A percentile compares a stretch with the other conserved stretches of the same genome.
These are phyloP conservation scores for Mycena sp. DNA, from an alignment of 1,284 basidiomycete species.

Conservation along the genomic window DNA sequence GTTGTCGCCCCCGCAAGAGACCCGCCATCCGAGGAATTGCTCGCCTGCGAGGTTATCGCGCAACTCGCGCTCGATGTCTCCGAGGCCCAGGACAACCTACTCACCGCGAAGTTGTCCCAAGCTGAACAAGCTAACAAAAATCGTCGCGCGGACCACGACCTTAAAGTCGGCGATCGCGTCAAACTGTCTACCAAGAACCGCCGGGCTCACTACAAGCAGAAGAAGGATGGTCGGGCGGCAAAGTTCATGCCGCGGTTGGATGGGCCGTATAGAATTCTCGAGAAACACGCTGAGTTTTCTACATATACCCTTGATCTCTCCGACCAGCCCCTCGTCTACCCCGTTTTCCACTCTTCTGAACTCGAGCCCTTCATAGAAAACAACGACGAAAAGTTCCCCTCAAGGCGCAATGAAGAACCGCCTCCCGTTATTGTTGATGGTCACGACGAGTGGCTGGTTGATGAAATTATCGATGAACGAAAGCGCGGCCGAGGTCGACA, in stretches of 20 bases:
- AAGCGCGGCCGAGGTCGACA: slow-evolving; percentile 25
- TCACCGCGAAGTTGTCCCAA: slow-evolving; percentile 40
- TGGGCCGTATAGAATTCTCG: slow-evolving; percentile 41
- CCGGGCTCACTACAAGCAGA: slow-evolving; percentile 35
- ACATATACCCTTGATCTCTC: slow-evolving; percentile 7
- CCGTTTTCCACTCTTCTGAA: slow-evolving; percentile 6
- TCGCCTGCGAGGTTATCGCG: slow-evolving; percentile 29
- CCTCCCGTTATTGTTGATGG: background rate
- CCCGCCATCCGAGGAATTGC: slow-evolving; percentile 19
- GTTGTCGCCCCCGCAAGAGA: background rate
- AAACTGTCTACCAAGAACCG: slow-evolving; percentile 40
- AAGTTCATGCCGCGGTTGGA: slow-evolving; percentile 48
- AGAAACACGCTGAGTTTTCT: slow-evolving; percentile 21
- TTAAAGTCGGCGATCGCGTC: slow-evolving; percentile 40
- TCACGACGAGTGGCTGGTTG: slow-evolving; percentile 34
- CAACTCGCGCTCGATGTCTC: slow-evolving; percentile 13
- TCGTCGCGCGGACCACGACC: slow-evolving; percentile 16
- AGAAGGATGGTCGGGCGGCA: slow-evolving; percentile 38
- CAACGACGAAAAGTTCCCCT: background rate
- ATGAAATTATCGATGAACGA: slow-evolving; percentile 37
- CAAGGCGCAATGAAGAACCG: background rate
- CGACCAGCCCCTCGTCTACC: background rate
- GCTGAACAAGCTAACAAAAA: slow-evolving; percentile 39
- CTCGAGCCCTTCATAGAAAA: slow-evolving; percentile 3
- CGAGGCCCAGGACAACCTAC: slow-evolving; percentile 41